Conservation (phyloP, 1,284 basidiomycete species). For the Cryptococcus amylolentus region DNA sequence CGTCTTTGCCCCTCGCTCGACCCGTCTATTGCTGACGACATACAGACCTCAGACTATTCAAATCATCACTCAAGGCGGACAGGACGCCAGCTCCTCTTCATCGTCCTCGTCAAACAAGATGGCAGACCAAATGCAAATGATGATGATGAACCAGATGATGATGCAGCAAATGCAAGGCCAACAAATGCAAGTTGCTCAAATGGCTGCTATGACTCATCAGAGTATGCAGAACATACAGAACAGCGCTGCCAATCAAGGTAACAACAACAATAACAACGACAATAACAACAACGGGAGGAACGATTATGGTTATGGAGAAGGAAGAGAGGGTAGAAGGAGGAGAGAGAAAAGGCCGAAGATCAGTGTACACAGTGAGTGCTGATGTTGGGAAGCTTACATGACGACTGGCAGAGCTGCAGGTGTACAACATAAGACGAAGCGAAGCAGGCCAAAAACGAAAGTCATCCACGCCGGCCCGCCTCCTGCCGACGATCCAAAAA, state of each 20-base stretch:
- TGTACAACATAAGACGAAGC: conserved; percentile 2
- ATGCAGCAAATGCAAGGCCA: conserved; percentile 35
- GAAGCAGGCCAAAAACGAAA: not conserved
- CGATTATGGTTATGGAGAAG: not conserved
- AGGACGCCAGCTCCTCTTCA: not conserved
- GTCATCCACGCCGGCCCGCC: not conserved
- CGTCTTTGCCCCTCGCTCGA: not conserved
- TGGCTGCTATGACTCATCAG: conserved; percentile 26
- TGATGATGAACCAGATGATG: conserved; percentile 42
- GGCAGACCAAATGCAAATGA: conserved; percentile 30
- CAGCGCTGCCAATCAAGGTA: not conserved
- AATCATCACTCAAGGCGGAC: conserved; percentile 6
- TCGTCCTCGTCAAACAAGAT: not conserved
- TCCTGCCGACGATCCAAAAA: not conserved
- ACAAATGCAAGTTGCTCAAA: conserved; percentile 35
- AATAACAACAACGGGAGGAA: not conserved
- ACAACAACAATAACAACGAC: not conserved
- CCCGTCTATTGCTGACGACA: not conserved
- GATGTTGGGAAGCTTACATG: not conserved
- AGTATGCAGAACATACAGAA: conserved; percentile 8
- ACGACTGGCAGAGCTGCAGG: not conserved
- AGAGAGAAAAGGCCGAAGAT: conserved; percentile 9
- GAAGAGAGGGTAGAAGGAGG: not conserved
- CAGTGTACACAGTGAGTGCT: conserved; percentile 29
- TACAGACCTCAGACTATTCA: conserved; percentile 12